Evolutionary conservation across 2,329 filamentous ascomycete species (phyloP), one percentile per base, ranked within the genome.

Genomic region (Trichoderma koningiopsis): DNA sequence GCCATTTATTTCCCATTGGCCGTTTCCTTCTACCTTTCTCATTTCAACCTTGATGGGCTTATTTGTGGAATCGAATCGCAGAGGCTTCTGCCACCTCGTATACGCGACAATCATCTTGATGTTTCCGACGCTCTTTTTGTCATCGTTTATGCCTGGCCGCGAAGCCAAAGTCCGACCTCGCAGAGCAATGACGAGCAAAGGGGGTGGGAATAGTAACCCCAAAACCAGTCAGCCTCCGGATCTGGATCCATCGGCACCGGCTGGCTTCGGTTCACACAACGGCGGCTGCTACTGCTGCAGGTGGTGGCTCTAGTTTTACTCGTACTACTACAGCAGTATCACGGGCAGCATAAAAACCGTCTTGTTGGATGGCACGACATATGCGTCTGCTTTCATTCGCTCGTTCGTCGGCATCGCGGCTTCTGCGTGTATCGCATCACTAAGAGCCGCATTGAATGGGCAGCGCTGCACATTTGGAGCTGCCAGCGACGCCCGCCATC

Each of bases 231-330:
- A 37, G 49, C 61, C 49, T 58, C 65, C 61, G 43, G 57, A 57
- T 68, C 43, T 61, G 57, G 53, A 2, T 24, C 62, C 60, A 66
- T 47, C 61, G 40, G 66, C 52, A 43, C 60, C 67, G 70, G 70
- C 49, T 71, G 67, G 67, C 70, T 69, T 71, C 70, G 70, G 70
- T 71, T 69, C 70, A 62, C 49, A 57, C 22, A 29, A 43, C 35
- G 8, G 47, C 37, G 40, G 57, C 6, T 40, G 11, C 33, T 59
- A 35, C 35, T 27, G 11, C 13, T 43, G 40, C 40, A 43, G 40
- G 40, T 43, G 40, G 43, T 47, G 22, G n/a, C 24, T 11, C 3
- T n/a, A 33, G 63, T 27, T 37, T 59, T 67, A 47, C 55, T 33
- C 7, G 27, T 52, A 35, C 55, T 52, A 27, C 27, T 14, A 11